Conservation (phyloP, 1,284 basidiomycete species). For the Leccinum fuscescens region DNA sequence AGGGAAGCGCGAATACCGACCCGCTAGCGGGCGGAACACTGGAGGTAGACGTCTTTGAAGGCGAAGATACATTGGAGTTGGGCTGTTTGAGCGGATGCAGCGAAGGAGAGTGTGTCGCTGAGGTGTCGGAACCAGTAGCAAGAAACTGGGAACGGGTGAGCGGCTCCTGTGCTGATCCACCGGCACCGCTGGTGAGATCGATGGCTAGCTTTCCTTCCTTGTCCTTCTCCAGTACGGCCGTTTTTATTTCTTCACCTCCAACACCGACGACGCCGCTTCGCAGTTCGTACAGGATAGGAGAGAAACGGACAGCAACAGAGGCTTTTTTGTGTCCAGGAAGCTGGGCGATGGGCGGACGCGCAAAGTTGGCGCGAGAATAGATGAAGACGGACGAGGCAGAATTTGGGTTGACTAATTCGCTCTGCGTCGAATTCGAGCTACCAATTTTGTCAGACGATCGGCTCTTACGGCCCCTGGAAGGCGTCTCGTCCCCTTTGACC, state of each 20-base stretch:
- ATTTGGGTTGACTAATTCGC: constrained; percentile 31
- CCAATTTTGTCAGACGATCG: constrained; percentile 43
- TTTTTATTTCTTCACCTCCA: constrained; percentile 43
- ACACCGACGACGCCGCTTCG: constrained; percentile 55
- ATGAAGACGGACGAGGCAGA: constrained; percentile 82
- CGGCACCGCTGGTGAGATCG: constrained; percentile 47
- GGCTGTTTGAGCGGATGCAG: constrained; percentile 51
- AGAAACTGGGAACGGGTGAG: constrained; percentile 26
- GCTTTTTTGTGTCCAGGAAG: constrained; percentile 96
- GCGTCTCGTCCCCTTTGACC: constrained; percentile 41
- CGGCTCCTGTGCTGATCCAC: constrained; percentile 15
- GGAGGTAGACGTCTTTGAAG: constrained; percentile 49
- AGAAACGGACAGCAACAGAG: constrained; percentile 91
- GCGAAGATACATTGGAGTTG: constrained; percentile 49
- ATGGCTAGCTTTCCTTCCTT: constrained; percentile 63
- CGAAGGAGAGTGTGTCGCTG: constrained; percentile 48
- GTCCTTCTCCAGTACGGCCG: constrained; percentile 64
- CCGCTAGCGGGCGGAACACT: constrained; percentile 33
- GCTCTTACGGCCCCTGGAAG: constrained; percentile 54
- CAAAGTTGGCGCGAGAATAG: constrained; percentile 93
- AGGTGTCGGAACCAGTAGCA: constrained; percentile 18
- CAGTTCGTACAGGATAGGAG: constrained; percentile 89
- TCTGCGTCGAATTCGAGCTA: constrained; percentile 15
- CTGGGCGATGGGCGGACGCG: constrained; percentile 88
- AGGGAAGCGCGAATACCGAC: constrained; percentile 86